These are phyloP conservation scores for Mallotus nudiflorus DNA, from an alignment of 345 rosid species.

Conservation along the genomic window DNA sequence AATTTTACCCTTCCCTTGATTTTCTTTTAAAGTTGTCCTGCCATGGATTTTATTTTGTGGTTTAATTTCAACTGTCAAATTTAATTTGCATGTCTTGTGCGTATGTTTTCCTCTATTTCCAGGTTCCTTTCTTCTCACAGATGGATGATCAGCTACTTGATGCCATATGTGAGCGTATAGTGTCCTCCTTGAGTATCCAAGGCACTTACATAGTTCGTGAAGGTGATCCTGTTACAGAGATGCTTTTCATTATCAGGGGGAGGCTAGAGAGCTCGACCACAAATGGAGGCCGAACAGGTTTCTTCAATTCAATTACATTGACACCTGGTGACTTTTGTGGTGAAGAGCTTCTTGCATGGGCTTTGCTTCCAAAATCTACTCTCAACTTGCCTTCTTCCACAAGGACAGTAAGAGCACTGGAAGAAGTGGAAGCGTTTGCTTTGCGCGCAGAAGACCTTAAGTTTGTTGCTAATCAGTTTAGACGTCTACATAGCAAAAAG, in stretches of 20 bases:
- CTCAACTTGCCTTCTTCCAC: slow-evolving; percentile 83
- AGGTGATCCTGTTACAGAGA: slow-evolving; percentile 88
- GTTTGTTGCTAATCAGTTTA: slow-evolving; percentile 89
- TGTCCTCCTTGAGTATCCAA: slow-evolving; percentile 77
- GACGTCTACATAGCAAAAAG: slow-evolving; percentile 91
- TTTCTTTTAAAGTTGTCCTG: no score
- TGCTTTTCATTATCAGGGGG: slow-evolving; percentile 90
- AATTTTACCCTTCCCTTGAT: no score
- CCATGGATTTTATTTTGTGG: no score
- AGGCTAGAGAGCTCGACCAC: slow-evolving; percentile 89
- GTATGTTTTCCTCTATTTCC: slow-evolving; percentile 13
- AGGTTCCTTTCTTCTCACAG: slow-evolving; percentile 94
- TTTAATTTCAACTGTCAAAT: not conserved
- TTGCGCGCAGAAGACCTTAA: slow-evolving; percentile 86
- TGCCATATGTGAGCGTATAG: slow-evolving; percentile 89
- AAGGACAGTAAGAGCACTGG: slow-evolving; percentile 80
- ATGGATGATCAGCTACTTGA: slow-evolving; percentile 97
- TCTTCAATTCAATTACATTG: slow-evolving; percentile 77
- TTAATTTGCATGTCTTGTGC: not conserved
- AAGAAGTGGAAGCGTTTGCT: slow-evolving; percentile 95
- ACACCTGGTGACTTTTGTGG: slow-evolving; percentile 95
- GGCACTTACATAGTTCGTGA: slow-evolving; percentile 86
- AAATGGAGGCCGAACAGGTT: slow-evolving; percentile 90
- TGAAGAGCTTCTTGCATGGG: slow-evolving; percentile 95
- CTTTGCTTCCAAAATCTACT: slow-evolving; percentile 77